Percentiles rank a stretch among this genome's conserved stretches.
These are phyloP conservation scores for Pichia manshurica DNA, from an alignment of 805 yeast species.

Conservation along the genomic window DNA sequence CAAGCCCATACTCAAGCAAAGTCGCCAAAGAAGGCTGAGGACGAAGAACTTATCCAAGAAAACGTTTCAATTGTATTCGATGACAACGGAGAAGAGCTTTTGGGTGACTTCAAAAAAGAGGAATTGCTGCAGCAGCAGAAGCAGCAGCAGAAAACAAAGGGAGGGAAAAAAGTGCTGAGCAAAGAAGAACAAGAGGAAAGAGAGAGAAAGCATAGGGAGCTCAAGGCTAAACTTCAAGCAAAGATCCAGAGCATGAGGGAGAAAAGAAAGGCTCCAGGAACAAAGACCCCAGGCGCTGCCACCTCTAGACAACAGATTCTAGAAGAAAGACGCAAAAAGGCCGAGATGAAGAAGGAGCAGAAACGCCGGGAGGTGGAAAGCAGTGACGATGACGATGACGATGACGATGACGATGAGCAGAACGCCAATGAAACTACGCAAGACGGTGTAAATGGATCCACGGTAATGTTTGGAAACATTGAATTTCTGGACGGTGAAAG, in stretches of 20 bases:
- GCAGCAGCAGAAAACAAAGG: constrained; percentile 3
- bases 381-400: constrained; percentile 36
- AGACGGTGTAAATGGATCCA: constrained; percentile 27
- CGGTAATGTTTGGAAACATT: constrained; percentile 73
- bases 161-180: constrained; percentile 26
- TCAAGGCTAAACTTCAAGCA: constrained; percentile 72
- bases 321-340: constrained; percentile 53
- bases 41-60: constrained; percentile 12
- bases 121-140: constrained; percentile 13
- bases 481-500: constrained; percentile 76
- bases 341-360: constrained; percentile 32
- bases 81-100: constrained; percentile 60
- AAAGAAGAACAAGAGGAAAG: constrained; percentile 47
- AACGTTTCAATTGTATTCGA: constrained; percentile 48
- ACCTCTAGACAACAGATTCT: constrained; percentile 75
- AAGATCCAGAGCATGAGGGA: constrained; percentile 67
- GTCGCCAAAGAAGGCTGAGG: background rate
- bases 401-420: constrained; percentile 32
- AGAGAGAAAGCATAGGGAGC: constrained; percentile 52
- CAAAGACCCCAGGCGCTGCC: constrained; percentile 74
- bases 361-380: constrained; percentile 28
- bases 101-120: constrained; percentile 7
- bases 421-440: constrained; percentile 25
- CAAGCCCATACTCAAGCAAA: constrained; percentile 13
- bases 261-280: constrained; percentile 88